phyloP scores from a whole-genome alignment of 1,284 basidiomycete genomes.

The Pyrrhoderma lamaoense region DNA sequence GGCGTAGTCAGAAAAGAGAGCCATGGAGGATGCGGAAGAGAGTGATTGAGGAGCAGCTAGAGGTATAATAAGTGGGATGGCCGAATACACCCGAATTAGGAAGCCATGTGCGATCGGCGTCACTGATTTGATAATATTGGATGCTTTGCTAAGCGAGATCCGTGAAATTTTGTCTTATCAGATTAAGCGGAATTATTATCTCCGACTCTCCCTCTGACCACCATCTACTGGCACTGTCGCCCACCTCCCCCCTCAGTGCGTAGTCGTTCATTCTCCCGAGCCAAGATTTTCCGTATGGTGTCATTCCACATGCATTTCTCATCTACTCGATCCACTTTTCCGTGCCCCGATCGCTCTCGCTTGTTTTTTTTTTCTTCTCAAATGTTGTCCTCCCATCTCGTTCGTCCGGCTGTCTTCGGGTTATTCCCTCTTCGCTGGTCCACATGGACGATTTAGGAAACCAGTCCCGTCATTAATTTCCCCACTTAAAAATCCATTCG shows the following conservation, averaged over 20 bases:
- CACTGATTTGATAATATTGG: neutral
- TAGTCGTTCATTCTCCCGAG: no score
- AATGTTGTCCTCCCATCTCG: neutral
- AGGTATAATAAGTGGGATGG: neutral
- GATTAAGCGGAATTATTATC: no score
- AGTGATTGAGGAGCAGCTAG: neutral
- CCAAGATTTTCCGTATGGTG: no score
- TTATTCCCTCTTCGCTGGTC: neutral
- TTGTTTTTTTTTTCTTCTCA: neutral
- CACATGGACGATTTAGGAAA: neutral
- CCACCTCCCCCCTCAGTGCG: no score
- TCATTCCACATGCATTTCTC: neutral
- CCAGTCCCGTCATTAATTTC: neutral
- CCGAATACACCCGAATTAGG: neutral
- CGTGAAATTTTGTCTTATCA: neutral
- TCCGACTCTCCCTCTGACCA: no score
- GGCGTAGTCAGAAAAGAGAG: slow-evolving; percentile 25
- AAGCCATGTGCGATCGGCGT: neutral
- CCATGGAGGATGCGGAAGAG: neutral
- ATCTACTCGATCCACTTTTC: neutral
- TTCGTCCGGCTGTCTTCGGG: neutral
- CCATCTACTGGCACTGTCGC: no score
- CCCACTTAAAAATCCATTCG: no score
- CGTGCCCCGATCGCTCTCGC: neutral
- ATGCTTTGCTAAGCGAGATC: neutral